A percentile compares a stretch with the other conserved stretches of the same genome.
Evolutionary conservation across 176 grass and related monocot species (phyloP).

Genomic region (Phoenix roebelenii): DNA sequence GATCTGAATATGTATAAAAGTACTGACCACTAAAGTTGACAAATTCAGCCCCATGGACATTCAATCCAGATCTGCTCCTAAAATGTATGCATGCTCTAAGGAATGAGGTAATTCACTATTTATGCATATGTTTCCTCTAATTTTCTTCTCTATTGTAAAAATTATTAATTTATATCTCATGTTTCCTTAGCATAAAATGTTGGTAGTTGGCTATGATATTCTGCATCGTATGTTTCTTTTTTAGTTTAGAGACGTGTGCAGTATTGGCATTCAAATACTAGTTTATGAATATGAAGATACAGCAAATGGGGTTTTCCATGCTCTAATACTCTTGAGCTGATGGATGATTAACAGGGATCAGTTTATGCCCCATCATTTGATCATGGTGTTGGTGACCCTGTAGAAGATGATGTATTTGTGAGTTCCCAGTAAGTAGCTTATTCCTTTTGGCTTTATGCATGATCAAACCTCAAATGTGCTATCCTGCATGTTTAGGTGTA

Average conservation of each 20-base stretch:
- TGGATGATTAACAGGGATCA: slow-evolving; percentile 38
- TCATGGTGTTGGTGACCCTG: slow-evolving; percentile 86
- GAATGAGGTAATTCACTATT: slow-evolving; percentile 48
- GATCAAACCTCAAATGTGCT: background rate
- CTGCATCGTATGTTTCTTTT: too few species aligned
- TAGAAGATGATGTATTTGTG: slow-evolving; percentile 85
- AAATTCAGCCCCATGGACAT: slow-evolving; percentile 81
- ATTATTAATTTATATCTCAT: background rate
- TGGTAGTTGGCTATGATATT: background rate
- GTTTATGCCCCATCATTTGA: slow-evolving; percentile 95
- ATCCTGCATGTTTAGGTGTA: too few species aligned
- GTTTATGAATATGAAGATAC: too few species aligned
- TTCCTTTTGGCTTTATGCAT: background rate
- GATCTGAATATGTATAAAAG: slow-evolving; percentile 1
- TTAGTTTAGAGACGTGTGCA: too few species aligned
- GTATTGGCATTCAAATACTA: too few species aligned
- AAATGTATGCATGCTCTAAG: slow-evolving; percentile 63
- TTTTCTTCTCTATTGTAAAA: background rate
- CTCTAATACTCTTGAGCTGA: background rate
- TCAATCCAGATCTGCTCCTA: slow-evolving; percentile 56
- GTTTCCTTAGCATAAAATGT: background rate
- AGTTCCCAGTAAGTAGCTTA: slow-evolving; percentile 25
- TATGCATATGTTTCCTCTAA: too few species aligned
- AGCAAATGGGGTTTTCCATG: background rate
- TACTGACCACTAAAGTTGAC: slow-evolving; percentile 19